phyloP scores from a whole-genome alignment of 768 basidiomycete genomes.

The Fomitopsis serialis region DNA sequence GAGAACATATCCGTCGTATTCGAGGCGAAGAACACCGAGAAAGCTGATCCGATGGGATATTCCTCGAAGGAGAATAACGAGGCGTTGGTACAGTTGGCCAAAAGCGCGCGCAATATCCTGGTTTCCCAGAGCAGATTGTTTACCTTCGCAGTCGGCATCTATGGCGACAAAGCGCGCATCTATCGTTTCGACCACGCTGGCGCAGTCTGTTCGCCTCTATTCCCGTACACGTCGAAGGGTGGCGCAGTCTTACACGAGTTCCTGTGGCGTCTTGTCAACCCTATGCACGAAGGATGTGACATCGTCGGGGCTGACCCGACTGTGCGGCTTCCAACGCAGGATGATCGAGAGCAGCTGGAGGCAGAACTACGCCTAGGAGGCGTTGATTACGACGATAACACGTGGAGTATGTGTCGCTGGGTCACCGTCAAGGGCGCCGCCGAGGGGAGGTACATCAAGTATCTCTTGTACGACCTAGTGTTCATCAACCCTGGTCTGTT shows the following conservation, averaged over 20 bases:
- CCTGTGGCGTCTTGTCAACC: constrained; percentile 13
- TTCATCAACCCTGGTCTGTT: constrained; percentile 6
- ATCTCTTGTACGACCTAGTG: not conserved
- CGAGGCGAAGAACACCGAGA: constrained; percentile 1
- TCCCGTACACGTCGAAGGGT: not conserved
- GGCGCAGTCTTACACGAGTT: not conserved
- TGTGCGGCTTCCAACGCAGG: not conserved
- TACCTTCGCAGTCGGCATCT: constrained; percentile 11
- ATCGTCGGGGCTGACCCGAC: constrained; percentile 3
- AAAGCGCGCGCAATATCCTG: constrained; percentile 8
- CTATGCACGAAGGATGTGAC: not conserved
- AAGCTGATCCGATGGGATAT: not conserved
- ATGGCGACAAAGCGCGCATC: constrained; percentile 6
- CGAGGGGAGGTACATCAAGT: not conserved
- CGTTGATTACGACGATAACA: not conserved
- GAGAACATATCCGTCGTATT: constrained; percentile 5
- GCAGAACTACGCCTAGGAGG: not conserved
- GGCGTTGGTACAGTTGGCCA: constrained; percentile 3
- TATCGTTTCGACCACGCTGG: constrained; percentile 12
- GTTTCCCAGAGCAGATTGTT: constrained; percentile 5
- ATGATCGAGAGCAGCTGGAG: not conserved
- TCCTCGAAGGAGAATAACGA: not conserved
- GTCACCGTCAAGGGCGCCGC: not conserved
- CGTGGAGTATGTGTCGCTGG: not conserved
- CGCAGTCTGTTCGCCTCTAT: not conserved